Evolutionary conservation across 495 filamentous ascomycete species (phyloP), one percentile per base, ranked within the genome.

Genomic region (Mytilinidion resinicola): DNA sequence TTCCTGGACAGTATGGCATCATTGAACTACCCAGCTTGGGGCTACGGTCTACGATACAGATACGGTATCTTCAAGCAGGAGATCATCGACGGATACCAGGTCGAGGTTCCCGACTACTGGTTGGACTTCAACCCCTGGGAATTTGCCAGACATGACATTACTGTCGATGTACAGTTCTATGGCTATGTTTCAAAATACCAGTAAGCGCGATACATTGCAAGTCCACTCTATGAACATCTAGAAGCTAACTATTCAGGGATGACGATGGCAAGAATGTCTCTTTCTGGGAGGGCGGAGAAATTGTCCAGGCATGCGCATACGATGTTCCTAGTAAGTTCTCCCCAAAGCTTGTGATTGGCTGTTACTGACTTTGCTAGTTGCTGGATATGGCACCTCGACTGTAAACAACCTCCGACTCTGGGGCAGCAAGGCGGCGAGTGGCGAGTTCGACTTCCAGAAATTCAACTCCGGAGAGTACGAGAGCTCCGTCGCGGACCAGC

Each of bases 41-140:
- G 93, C 39, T 98, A 98, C 64, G 93, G 90, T 15, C 73, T 98
- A 63, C 83, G 93, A 56, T 98, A 98, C 73, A 80, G 90, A 64
- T 98, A 98, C 71, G 93, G 93, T 63, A 98, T 98, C 69, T 98
- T 98, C 83, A 96, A 96, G 77, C 93, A 98, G 76, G 92, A 98
- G 77, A 96, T 98, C 63, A 82, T 96, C 50, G 86, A 97, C 67
- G 93, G 93, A 15, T 97, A 96, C 67, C 93, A 98, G 72, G 89
- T 97, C 50, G 93, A 98, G 66, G 85, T 97, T 47, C 93, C 93
- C 19, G 93, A 98, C 72, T 98, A 98, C 74, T 98, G 93, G 93
- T 82, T 98, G 34, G 93, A 97, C 68, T 96, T 96, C 71, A 97
- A 97, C 77, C 93, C 95, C 6, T 98, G 93, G 93, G 93, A 98